Evolutionary conservation across 345 rosid genomes (phyloP), one percentile per base, ranked within the genome.

Genomic region (Luvunga scandens): DNA sequence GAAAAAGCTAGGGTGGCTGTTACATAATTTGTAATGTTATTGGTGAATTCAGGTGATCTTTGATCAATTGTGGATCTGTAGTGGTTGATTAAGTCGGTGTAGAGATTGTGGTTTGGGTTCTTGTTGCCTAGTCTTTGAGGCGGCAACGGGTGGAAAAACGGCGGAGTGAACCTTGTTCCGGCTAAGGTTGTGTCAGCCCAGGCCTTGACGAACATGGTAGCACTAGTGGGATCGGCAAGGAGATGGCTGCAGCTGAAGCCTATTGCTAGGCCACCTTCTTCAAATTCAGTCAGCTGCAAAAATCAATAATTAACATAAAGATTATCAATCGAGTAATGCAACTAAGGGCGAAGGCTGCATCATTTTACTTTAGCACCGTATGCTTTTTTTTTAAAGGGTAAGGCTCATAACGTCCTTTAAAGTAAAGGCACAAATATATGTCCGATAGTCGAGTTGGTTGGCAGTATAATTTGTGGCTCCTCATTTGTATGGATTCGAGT

Each of bases 211-310:
- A 92, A 86, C 85, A 79, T 84, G 30, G 87, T 83, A 19, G 87
- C 92, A 64, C 91, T 85, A n/a, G 78, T 76, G 21, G 89, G 84
- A 77, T 94, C 97, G 1, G 91, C 90, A 22, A 91, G 80, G 66
- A 90, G 87, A 81, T 92, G 98, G 42, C 24, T 76, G 82, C 94
- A 92, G 81, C 98, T 92, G 84, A 92, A 55, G 45, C 94, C 95
- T 50, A 94, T 83, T 38, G 95, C 94, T 27, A 92, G 12, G 1
- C 98, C 98, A 65, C 97, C 95, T 28, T 76, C 79, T 57, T 92
- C 97, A 75, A 94, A 94, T 81, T 94, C 95, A 56, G 97, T 91
- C 72, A 94, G 39, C 97, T 94, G 79, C 72, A 18, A 53, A 53
- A 53, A 18, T 16, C 21, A 53, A 19, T 53, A 16, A 18, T 53